Evolutionary conservation across 768 basidiomycete genomes (phyloP), one percentile per base, ranked within the genome.

Genomic region (Candolleomyces efflorescens): DNA sequence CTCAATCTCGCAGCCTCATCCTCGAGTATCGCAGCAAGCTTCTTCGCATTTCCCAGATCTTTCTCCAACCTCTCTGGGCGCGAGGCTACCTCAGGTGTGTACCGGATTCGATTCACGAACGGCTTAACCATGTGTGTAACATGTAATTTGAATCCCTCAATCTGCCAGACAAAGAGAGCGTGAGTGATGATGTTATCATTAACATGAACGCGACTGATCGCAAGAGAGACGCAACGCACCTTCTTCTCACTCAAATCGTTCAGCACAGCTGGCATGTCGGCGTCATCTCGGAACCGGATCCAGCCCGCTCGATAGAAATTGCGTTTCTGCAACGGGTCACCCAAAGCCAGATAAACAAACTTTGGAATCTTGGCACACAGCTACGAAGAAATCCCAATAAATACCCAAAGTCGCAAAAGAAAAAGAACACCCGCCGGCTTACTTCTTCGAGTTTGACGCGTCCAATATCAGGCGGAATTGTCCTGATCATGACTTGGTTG

Each of bases 231-330:
- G 54, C 44, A 58, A 56, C 74, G 51, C 62, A 92, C 95, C 84
- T 94, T 95, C 68, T 87, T 89, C 64, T 93, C 91, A 53, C 89
- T 82, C 47, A 98, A 64, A 63, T 90, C 86, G 39, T 76, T 65
- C 73, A 95, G 82, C 5, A 91, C 86, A 15, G 73, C 65, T 2
- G 77, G 65, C 83, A 98, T 92, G 64, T 97, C 92, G 10, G 88
- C 84, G 61, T 93, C 92, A 32, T 92, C 90, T 43, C 73, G 75
- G 68, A 95, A 97, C 61, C 85, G 85, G 59, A 97, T 77, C 94
- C 95, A 98, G 12, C 93, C 96, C 1, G 94, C 92, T 32, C 96
- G 90, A 68, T 96, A 94, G 69, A 90, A 98, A 64, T 90, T 91
- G 59, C 93, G 86, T 73, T 95, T 95, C 70, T 93, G 91, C 43